Conservation (phyloP, 2,329 filamentous ascomycete genomes). For the Fusarium heterosporum region DNA sequence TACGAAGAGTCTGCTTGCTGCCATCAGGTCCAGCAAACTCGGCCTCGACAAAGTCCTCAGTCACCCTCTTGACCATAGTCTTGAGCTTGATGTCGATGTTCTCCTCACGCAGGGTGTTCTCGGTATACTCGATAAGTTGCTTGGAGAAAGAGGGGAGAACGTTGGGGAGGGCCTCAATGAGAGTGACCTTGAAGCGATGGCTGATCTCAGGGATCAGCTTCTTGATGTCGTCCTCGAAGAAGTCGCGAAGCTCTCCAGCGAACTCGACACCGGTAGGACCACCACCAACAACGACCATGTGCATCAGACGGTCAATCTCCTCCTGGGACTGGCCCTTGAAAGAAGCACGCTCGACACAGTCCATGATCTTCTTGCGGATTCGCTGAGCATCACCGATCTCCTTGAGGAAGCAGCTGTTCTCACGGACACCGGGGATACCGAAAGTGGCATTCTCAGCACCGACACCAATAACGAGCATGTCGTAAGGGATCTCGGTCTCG, state of each 20-base stretch:
- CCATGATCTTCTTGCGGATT: conserved; percentile 99
- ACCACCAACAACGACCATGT: conserved; percentile 97
- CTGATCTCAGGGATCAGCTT: conserved; percentile 98
- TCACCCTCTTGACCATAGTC: conserved; percentile 99
- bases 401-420: conserved; percentile 98
- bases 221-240: conserved; percentile 97
- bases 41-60: conserved; percentile 91
- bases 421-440: conserved; percentile 93
- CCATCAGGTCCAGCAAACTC: conserved; percentile 85
- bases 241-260: conserved; percentile 97
- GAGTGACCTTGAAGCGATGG: conserved; percentile 94
- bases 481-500: conserved; percentile 92
- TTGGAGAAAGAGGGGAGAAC: conserved; percentile 99
- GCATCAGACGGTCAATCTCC: conserved; percentile 92
- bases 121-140: conserved; percentile 98
- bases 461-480: conserved; percentile 97
- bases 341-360: conserved; percentile 97
- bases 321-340: conserved; percentile 95
- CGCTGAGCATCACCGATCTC: conserved; percentile 96
- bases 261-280: conserved; percentile 98
- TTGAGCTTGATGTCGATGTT: conserved; percentile 97
- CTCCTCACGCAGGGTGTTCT: conserved; percentile 99
- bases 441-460: conserved; percentile 99
- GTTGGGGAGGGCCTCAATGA: conserved; percentile 96
- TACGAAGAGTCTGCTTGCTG: conserved; percentile 80